Conservation (phyloP, 2,329 filamentous ascomycete genomes). For the Penicillium sp. region DNA sequence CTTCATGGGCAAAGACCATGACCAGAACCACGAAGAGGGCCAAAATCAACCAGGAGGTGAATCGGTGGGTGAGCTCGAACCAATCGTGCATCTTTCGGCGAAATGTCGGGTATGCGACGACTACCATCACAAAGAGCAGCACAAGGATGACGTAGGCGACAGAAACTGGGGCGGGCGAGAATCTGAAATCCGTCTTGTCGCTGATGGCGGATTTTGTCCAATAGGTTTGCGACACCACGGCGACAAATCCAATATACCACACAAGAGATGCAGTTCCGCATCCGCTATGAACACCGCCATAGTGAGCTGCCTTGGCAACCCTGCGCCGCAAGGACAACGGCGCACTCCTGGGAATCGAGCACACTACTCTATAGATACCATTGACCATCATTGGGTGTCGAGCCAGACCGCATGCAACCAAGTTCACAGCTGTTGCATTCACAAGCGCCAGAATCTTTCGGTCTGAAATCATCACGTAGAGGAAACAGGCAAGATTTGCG, state of each 20-base stretch:
- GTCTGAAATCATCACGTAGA: constrained; percentile 35
- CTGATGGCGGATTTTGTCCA: constrained; percentile 21
- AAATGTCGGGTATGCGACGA: constrained; percentile 61
- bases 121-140: constrained; percentile 58
- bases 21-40: constrained; percentile 63
- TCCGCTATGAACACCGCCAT: constrained; percentile 53
- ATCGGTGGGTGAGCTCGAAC: constrained; percentile 69
- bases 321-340: constrained; percentile 46
- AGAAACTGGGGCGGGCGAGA: constrained; percentile 42
- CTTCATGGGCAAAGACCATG: constrained; percentile 51
- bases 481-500: constrained; percentile 38
- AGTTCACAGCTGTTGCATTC: constrained; percentile 45
- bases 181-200: constrained; percentile 8
- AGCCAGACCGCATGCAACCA: constrained; percentile 47
- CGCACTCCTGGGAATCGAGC: constrained; percentile 43
- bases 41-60: constrained; percentile 64
- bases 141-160: constrained; percentile 57
- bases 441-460: constrained; percentile 37
- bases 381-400: constrained; percentile 54
- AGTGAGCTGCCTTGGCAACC: constrained; percentile 51
- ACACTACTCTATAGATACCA: constrained; percentile 45
- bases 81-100: constrained; percentile 61
- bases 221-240: constrained; percentile 30
- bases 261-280: constrained; percentile 47
- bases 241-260: constrained; percentile 44